Base-by-base conservation (phyloP, 805 yeast species). In the Metschnikowia amazonensis region DNA sequence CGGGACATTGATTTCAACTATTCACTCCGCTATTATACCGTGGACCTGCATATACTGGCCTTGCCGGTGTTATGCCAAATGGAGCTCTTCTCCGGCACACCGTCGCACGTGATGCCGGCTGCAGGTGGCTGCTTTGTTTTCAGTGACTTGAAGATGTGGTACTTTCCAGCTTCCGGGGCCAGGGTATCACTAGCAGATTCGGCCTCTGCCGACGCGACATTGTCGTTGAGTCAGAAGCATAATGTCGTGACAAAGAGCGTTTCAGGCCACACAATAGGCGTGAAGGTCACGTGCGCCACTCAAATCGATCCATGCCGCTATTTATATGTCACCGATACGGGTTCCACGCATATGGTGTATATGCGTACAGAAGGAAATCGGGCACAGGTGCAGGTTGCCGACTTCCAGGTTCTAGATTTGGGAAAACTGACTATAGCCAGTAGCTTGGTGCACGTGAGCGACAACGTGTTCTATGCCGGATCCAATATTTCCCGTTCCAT, bases 1-100 rank as follows among this genome's bases (percentile, higher is more conserved):
- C 56, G 72, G 18, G 72, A 67, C 44, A 63, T 62, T 38, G 65
- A 64, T 39, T 65, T 61, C 50, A 53, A 56, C 43, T 61, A 59
- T 40, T 64, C 70, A 9, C 46, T 69, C 34, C 56, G 73, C 27
- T 60, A 50, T 51, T 69, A 64, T 50, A 30, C 45, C n/a, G 27
- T 66, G 3, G 51, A 51, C 24, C 16, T 36, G 18, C 32, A 18
- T 1, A 36, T 35, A 3, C 35, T 43, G 4, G 40, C 21, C 0
- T 43, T 60, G 11, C 27, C 42, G 1, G 28, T 64, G 18, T 10
- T 35, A 16, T 47, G 50, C 24, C 69, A 67, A 36, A 59, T 60
- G 48, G 60, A 59, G 14, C 62, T 55, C 30, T 67, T 68, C 44
- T 58, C 60, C 1, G 63, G 51, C 1, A 59, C 66, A 1, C 72